phyloP scores from a whole-genome alignment of 1,284 basidiomycete genomes.

The Melampsora medusae region DNA sequence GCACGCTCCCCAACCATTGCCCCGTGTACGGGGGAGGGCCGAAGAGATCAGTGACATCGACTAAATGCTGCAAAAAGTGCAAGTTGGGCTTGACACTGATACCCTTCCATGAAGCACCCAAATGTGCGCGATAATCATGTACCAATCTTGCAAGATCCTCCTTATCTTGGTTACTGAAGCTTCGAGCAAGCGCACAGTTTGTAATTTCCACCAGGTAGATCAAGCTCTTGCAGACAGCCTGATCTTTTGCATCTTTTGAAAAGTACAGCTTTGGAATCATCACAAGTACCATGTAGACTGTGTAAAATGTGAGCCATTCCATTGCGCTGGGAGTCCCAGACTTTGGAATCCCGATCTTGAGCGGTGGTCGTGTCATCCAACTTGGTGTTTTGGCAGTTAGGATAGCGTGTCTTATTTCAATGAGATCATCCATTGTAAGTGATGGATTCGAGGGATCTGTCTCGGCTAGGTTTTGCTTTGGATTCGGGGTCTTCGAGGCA shows the following conservation, averaged over 20 bases:
- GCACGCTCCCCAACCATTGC: conserved; percentile 20
- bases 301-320: conserved; percentile 24
- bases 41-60: conserved; percentile 13
- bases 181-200: neutral
- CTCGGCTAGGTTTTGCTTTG: too few relatives aligned
- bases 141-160: neutral
- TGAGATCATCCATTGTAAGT: too few relatives aligned
- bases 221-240: too few relatives aligned
- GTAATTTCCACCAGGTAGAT: too few relatives aligned
- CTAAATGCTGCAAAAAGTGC: conserved; percentile 26
- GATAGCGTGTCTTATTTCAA: too few relatives aligned
- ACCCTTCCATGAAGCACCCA: neutral
- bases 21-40: conserved; percentile 14
- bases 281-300: conserved; percentile 4
- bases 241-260: too few relatives aligned
- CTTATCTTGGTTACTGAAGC: neutral
- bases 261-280: neutral
- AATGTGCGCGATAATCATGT: neutral
- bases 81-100: conserved; percentile 24
- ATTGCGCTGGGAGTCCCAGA: too few relatives aligned
- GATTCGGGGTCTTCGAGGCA: too few relatives aligned
- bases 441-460: too few relatives aligned
- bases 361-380: neutral
- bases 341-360: conserved; percentile 3
- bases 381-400: neutral